Base-by-base conservation (phyloP, 176 grass and related monocot species). In the Poa pratensis region DNA sequence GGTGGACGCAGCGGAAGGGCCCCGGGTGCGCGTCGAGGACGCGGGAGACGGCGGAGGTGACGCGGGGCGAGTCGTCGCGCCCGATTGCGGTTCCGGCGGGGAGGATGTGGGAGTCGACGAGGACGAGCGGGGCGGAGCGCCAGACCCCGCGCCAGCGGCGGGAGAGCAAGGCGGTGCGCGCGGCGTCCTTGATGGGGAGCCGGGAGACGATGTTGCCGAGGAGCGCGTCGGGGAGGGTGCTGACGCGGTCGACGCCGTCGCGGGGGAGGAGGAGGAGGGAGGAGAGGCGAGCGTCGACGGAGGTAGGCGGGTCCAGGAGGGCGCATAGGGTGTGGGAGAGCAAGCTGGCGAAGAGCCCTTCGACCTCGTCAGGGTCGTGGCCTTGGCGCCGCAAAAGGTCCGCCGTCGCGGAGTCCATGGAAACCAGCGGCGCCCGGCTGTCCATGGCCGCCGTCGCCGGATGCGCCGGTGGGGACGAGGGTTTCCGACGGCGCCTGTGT, bases 101-200 rank as follows among this genome's bases (percentile, higher is more conserved):
- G 69, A 72, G 40, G 40, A 72, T 16, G 69, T 72, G 69, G n/a
- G 37, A 70, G 67, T 70, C 67, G 67, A 70, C 37, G 37, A 70
- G 67, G 67, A 70, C 37, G 37, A 72, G 69, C 42, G 69, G 69
- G 69, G 69, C 10, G 40, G 69, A 48, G n/a, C 69, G n/a, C 69
- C 42, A 48, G n/a, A 72, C 42, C 69, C 46, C 46, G 46, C 46
- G 46, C 12, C 46, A 49, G 46, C 46, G 46, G 13, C 46, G 46
- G 11, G 46, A 71, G 39, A 71, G 68, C 68, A 20, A 39, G 68
- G 39, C 67, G 9, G 37, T 70, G 67, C 67, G 37, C 37, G 42
- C 42, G 69, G 42, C 69, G 3, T 72, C 69, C 69, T 48, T 46
- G 42, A 46, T 15, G 11, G 69, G 69, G 69, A 72, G 69, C 6